Evolutionary conservation across 2,329 filamentous ascomycete genomes (phyloP).

Genomic region (Helotiales sp.): DNA sequence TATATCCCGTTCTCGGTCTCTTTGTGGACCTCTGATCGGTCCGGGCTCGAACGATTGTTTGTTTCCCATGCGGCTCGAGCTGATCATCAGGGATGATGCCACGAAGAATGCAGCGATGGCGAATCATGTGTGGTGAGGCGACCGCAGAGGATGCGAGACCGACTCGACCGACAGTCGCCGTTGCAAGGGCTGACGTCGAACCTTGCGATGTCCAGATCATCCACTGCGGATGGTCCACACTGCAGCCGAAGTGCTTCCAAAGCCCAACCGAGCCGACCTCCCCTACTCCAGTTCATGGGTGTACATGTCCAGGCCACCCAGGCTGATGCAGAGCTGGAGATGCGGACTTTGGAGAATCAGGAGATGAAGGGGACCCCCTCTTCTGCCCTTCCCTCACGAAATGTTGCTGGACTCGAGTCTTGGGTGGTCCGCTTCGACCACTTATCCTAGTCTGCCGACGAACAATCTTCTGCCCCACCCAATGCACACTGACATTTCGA

Average conservation of each 20-base stretch:
- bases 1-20: slow-evolving; percentile 12
- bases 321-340: slow-evolving; percentile 4
- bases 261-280: background rate
- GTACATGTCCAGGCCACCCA: background rate
- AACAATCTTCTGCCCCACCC: background rate
- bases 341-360: slow-evolving; percentile 7
- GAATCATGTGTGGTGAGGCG: slow-evolving; percentile 7
- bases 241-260: slow-evolving; percentile 5
- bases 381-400: background rate
- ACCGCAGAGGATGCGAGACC: too few species aligned
- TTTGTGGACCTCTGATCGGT: slow-evolving; percentile 20
- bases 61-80: slow-evolving; percentile 7
- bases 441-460: background rate
- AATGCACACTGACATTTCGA: too few species aligned
- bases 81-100: background rate
- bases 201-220: background rate
- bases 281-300: too few species aligned
- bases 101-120: slow-evolving; percentile 13
- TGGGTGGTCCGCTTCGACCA: background rate
- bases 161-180: slow-evolving; percentile 14
- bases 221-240: too few species aligned
- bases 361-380: slow-evolving; percentile 4
- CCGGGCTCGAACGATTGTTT: slow-evolving; percentile 2
- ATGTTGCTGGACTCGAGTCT: background rate
- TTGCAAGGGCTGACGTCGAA: slow-evolving; percentile 9